A percentile compares a stretch with the other conserved stretches of the same genome.
Conservation (phyloP, 2,329 filamentous ascomycete genomes). For the Aspergillus aculeatus region DNA sequence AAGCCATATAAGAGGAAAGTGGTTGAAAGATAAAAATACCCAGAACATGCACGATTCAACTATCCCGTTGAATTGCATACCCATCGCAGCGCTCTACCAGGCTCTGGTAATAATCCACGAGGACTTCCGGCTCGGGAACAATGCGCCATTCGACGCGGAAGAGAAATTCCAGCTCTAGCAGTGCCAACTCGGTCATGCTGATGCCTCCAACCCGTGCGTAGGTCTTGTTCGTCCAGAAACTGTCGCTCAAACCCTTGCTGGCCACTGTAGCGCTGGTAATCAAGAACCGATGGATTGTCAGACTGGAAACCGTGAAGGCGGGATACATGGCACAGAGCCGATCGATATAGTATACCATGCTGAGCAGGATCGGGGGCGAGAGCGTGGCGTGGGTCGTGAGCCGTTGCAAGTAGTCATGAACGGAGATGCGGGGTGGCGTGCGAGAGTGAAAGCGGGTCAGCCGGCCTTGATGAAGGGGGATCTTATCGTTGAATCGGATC, state of each 20-base stretch:
- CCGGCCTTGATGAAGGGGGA: conserved; percentile 79
- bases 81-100: conserved; percentile 68
- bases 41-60: background rate
- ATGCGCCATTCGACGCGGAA: conserved; percentile 95
- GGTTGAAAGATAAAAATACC: background rate
- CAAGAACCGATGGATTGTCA: conserved; percentile 95
- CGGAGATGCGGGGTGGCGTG: conserved; percentile 85
- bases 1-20: background rate
- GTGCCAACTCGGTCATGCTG: conserved; percentile 80
- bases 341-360: conserved; percentile 99
- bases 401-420: conserved; percentile 88
- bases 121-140: conserved; percentile 87
- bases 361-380: conserved; percentile 87
- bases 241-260: conserved; percentile 91
- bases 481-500: conserved; percentile 85
- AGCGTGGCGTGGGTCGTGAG: conserved; percentile 92
- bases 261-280: conserved; percentile 95
- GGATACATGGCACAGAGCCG: conserved; percentile 87
- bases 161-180: conserved; percentile 90
- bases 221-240: conserved; percentile 97
- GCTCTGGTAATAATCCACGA: conserved; percentile 90
- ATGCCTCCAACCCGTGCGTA: conserved; percentile 94
- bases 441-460: conserved; percentile 94
- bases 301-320: conserved; percentile 91
- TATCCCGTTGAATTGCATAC: conserved; percentile 52